Evolutionary conservation across 2,329 filamentous ascomycete genomes (phyloP), one percentile per base, ranked within the genome.

Genomic region (Cylindrodendrum hubeiense): DNA sequence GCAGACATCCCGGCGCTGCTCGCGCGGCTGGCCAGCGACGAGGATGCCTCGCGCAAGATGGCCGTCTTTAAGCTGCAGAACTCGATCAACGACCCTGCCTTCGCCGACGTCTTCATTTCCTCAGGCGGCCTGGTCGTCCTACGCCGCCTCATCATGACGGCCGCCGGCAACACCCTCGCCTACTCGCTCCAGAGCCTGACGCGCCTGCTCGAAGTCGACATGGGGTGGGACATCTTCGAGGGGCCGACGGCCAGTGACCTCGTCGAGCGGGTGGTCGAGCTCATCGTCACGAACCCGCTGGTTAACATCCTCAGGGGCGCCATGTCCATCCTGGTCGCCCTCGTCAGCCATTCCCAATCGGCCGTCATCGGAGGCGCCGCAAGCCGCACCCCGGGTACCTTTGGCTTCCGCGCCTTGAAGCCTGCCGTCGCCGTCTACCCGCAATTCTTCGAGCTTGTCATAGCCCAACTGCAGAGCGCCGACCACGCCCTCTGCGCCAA

Each of bases 31-130:
- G 84, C 87, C 43, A 90, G 89, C 81, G 87, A 91, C 73, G 89
- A 97, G 81, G 96, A 99, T 85, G 95, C 93, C 61, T 91, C 93
- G 72, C 93, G 95, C 76, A 99, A 99, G 81, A 98, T 98, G 93
- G 96, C 96, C 66, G 96, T 97, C 66, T 99, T 99, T 88, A 98
- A 98, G 83, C 89, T 99, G 70, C 96, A 99, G 81, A 91, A 89
- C 69, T 94, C 93, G 67, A 97, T 99, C 80, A 95, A 95, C 78
- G 96, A 99, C 81, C 95, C 95, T 26, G 92, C 94, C 54, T 98
- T 98, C 79, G 96, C 96, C 75, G 96, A 98, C 79, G 90, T 97
- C 73, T 99, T 99, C 83, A 97, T 98, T 67, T 90, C 92, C 55
- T 93, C 94, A 53, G 94, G 94, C 62, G 96, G 96, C 4, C 86